Percentiles rank a stretch among this genome's conserved stretches.
phyloP scores from a whole-genome alignment of 164 flowering plant species.

The Amborella trichopoda region DNA sequence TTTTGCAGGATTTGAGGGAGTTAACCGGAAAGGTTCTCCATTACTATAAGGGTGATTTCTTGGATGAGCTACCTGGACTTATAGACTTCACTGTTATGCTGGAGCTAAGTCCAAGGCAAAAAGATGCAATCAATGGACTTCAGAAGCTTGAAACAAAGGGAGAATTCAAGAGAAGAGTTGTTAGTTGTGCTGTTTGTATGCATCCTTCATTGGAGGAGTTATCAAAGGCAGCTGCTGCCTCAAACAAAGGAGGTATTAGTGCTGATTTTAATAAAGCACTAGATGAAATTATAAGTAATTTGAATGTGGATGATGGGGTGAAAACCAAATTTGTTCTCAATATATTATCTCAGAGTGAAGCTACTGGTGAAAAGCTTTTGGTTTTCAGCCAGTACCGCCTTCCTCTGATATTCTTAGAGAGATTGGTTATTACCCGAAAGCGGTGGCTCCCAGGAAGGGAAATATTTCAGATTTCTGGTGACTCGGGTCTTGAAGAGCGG shows the following conservation, averaged over 20 bases:
- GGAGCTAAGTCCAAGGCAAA: slow-evolving; percentile 39
- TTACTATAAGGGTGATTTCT: slow-evolving; percentile 80
- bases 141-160: slow-evolving; percentile 15
- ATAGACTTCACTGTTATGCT: slow-evolving; percentile 66
- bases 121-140: slow-evolving; percentile 23
- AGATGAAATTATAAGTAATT: slow-evolving; percentile 27
- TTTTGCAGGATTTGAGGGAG: slow-evolving; percentile 76
- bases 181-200: slow-evolving; percentile 55
- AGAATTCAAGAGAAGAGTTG: slow-evolving; percentile 45
- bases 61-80: slow-evolving; percentile 88
- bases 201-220: slow-evolving; percentile 48
- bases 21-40: slow-evolving; percentile 76
- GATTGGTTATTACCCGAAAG: slow-evolving; percentile 30
- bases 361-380: slow-evolving; percentile 65
- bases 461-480: slow-evolving; percentile 65
- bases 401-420: slow-evolving; percentile 72
- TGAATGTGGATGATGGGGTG: slow-evolving; percentile 64
- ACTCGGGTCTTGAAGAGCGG: slow-evolving; percentile 42
- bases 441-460: slow-evolving; percentile 60
- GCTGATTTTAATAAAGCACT: slow-evolving; percentile 15
- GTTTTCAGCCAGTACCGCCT: slow-evolving; percentile 85
- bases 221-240: slow-evolving; percentile 17
- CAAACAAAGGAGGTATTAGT: slow-evolving; percentile 10
- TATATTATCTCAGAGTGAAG: slow-evolving; percentile 47
- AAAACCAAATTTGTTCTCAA: slow-evolving; percentile 75